Percentiles rank a stretch among this genome's conserved stretches.
Conservation (phyloP, 179 eudicot genomes). For the Pouteria campechiana region DNA sequence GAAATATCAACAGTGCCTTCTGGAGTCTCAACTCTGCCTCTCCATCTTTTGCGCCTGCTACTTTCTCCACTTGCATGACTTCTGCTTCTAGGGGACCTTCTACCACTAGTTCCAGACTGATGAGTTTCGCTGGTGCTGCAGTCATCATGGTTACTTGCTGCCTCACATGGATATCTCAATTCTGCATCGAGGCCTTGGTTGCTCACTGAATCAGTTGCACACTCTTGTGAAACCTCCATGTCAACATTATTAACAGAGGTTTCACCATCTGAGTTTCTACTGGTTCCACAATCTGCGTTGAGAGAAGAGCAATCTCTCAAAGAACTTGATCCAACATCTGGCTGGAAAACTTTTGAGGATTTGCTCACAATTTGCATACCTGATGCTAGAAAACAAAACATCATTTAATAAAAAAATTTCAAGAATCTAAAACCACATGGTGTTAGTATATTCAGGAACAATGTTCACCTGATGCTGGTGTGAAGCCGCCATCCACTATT, state of each 20-base stretch:
- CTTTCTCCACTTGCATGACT: constrained; percentile 39
- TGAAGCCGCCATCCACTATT: constrained; percentile 40
- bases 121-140: constrained; percentile 75
- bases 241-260: constrained; percentile 33
- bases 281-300: constrained; percentile 28
- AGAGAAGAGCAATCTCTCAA: constrained; percentile 27
- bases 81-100: constrained; percentile 37
- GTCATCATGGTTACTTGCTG: constrained; percentile 38
- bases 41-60: constrained; percentile 86
- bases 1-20: constrained; percentile 20
- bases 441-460: too few relatives aligned
- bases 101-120: constrained; percentile 22
- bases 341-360: constrained; percentile 13
- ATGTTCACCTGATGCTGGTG: constrained; percentile 16
- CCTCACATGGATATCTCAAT: constrained; percentile 46
- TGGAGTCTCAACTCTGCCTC: constrained; percentile 45
- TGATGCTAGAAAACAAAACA: constrained; percentile 11
- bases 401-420: background rate
- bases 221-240: constrained; percentile 37
- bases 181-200: constrained; percentile 39
- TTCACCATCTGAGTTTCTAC: constrained; percentile 50
- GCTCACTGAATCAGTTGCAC: constrained; percentile 26
- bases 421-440: background rate
- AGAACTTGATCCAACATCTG: constrained; percentile 25
- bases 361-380: constrained; percentile 14